Evolutionary conservation across 805 yeast genomes (phyloP).

Genomic region (Hanseniaspora clermontiae): DNA sequence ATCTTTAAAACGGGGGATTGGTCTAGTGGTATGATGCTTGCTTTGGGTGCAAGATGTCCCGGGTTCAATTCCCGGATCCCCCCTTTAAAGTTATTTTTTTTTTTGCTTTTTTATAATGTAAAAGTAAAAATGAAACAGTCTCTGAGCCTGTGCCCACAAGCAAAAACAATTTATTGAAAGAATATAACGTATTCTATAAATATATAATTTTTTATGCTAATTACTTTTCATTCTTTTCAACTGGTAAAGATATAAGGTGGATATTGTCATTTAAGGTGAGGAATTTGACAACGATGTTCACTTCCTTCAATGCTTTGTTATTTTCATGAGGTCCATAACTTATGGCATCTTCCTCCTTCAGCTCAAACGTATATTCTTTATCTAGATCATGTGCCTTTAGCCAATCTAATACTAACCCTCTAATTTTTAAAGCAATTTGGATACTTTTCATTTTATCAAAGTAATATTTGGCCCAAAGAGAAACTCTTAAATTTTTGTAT

Average conservation of each 20-base stretch:
- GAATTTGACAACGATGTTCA: conserved; percentile 3
- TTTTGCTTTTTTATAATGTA: neutral
- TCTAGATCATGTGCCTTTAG: neutral
- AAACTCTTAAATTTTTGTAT: conserved; percentile 6
- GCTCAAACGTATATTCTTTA: neutral
- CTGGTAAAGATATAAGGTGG: conserved; percentile 5
- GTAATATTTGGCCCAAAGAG: conserved; percentile 11
- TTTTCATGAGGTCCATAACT: neutral
- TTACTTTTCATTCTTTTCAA: conserved; percentile 1
- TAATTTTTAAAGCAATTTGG: conserved; percentile 10
- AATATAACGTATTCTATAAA: conserved; percentile 11
- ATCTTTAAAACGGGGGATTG: conserved; percentile 27
- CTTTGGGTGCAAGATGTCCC: conserved; percentile 49
- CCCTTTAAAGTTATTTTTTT: conserved; percentile 19
- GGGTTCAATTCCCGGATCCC: conserved; percentile 43
- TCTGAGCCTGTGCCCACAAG: no score
- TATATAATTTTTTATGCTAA: neutral
- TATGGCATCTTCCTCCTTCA: conserved; percentile 1
- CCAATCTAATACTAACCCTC: conserved; percentile 5
- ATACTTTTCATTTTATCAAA: conserved; percentile 3
- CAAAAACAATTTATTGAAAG: no score
- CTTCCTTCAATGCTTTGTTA: neutral
- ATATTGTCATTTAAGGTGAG: conserved; percentile 8
- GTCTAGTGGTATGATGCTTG: conserved; percentile 48
- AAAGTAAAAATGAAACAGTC: neutral